phyloP scores from a whole-genome alignment of 1,284 basidiomycete genomes.

The Ustilago esculenta region DNA sequence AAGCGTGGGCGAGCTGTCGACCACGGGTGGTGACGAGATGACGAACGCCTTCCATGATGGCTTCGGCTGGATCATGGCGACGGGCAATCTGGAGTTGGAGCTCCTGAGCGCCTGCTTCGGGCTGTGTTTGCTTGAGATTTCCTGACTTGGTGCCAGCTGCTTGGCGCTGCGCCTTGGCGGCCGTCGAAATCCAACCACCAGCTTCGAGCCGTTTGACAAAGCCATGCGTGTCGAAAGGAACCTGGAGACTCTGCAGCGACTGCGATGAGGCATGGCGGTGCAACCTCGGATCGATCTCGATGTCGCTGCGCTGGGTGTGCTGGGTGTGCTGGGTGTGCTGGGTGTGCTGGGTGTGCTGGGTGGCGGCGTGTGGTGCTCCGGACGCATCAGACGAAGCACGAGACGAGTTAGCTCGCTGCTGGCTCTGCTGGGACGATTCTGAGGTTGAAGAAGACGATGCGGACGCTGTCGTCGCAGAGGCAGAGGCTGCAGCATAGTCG shows the following conservation, averaged over 20 bases:
- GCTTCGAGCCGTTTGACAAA: conserved; percentile 58
- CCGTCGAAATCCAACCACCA: conserved; percentile 52
- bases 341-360: neutral
- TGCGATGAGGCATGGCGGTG: conserved; percentile 28
- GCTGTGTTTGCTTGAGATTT: conserved; percentile 23
- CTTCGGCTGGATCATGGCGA: conserved; percentile 63
- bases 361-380: conserved; percentile 4
- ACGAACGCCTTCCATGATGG: conserved; percentile 84
- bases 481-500: neutral
- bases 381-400: conserved; percentile 13
- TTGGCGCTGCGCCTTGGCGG: conserved; percentile 13
- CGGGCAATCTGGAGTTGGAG: conserved; percentile 34
- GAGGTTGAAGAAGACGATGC: conserved; percentile 7
- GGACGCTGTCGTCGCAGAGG: conserved; percentile 1
- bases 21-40: conserved; percentile 81
- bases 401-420: conserved; percentile 4
- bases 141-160: conserved; percentile 9
- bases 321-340: neutral
- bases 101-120: conserved; percentile 9
- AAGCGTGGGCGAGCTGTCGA: conserved; percentile 77
- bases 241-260: conserved; percentile 39
- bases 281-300: conserved; percentile 23
- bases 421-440: conserved; percentile 11
- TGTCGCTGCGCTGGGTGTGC: conserved; percentile 5
- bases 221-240: conserved; percentile 62